These are phyloP conservation scores for Hortiboletus campestris DNA, from an alignment of 768 basidiomycete genomes.

Conservation along the genomic window DNA sequence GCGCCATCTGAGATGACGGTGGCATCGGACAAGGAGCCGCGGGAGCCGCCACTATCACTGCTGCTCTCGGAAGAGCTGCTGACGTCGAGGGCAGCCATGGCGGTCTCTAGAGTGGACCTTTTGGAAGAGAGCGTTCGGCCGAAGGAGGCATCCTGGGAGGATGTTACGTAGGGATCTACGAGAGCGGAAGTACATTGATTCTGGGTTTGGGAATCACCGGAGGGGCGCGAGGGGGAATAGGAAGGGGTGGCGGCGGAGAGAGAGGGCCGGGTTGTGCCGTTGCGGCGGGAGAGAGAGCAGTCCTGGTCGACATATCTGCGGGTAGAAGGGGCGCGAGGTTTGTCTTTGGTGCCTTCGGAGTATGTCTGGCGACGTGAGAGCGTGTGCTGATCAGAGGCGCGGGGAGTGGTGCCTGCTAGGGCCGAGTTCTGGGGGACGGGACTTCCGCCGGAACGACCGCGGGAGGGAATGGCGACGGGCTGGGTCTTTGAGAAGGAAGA, in stretches of 20 bases:
- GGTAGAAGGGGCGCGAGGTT: slow-evolving; percentile 58
- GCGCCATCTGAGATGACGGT: slow-evolving; percentile 84
- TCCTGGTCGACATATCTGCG: slow-evolving; percentile 61
- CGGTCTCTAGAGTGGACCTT: slow-evolving; percentile 36
- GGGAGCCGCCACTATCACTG: slow-evolving; percentile 50
- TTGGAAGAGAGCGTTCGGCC: slow-evolving; percentile 35
- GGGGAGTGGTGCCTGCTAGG: slow-evolving; percentile 30
- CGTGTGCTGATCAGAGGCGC: slow-evolving; percentile 40
- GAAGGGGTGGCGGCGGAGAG: slow-evolving; percentile 40
- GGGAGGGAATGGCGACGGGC: slow-evolving; percentile 37
- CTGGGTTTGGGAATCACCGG: slow-evolving; percentile 18
- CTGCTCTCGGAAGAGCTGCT: slow-evolving; percentile 53
- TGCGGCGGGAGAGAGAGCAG: slow-evolving; percentile 43
- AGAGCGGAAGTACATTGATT: slow-evolving; percentile 17
- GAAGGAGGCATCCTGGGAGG: slow-evolving; percentile 31
- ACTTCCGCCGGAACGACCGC: slow-evolving; percentile 53
- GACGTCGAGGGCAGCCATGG: slow-evolving; percentile 40
- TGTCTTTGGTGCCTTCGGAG: slow-evolving; percentile 52
- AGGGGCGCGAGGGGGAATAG: slow-evolving; percentile 23
- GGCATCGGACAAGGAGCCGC: slow-evolving; percentile 63
- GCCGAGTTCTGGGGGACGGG: slow-evolving; percentile 35
- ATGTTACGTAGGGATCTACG: slow-evolving; percentile 20
- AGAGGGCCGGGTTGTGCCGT: slow-evolving; percentile 45
- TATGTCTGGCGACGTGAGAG: slow-evolving; percentile 49
- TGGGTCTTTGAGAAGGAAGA: slow-evolving; percentile 37